Percentiles rank a stretch among this genome's conserved stretches.
Conservation (phyloP, 331 rosid genomes). For the Cucumis variabilis region DNA sequence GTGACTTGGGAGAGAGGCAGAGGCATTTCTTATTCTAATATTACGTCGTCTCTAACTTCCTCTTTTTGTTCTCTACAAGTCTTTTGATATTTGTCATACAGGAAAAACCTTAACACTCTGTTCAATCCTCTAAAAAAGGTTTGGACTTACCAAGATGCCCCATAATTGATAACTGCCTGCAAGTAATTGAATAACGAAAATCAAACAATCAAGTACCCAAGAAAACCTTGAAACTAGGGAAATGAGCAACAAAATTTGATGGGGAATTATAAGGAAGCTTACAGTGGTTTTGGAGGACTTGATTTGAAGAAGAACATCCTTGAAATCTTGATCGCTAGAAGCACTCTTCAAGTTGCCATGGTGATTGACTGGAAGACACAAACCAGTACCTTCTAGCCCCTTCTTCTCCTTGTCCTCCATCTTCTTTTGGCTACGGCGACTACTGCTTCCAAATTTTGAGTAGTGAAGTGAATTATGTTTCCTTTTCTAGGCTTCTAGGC, state of each 20-base stretch:
- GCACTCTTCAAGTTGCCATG: slow-evolving; percentile 69
- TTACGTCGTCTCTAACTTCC: not conserved
- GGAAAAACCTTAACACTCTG: not conserved
- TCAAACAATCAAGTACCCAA: not conserved
- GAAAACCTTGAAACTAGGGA: not conserved
- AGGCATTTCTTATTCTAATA: no score
- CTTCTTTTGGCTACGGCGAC: slow-evolving; percentile 8
- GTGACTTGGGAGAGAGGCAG: no score
- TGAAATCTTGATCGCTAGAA: slow-evolving; percentile 57
- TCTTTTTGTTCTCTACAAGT: not conserved
- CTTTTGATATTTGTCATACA: not conserved
- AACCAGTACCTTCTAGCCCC: slow-evolving; percentile 54
- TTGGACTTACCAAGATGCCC: slow-evolving; percentile 81
- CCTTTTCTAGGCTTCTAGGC: not conserved
- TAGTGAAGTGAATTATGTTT: not conserved
- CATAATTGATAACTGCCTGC: slow-evolving; percentile 94
- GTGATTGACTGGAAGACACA: slow-evolving; percentile 51
- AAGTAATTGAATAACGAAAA: slow-evolving; percentile 3
- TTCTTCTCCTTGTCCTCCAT: slow-evolving; percentile 37
- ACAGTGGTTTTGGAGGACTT: slow-evolving; percentile 82
- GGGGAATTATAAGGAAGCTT: not conserved
- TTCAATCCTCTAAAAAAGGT: not conserved
- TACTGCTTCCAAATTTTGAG: not conserved
- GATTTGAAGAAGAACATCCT: slow-evolving; percentile 60
- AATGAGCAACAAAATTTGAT: not conserved